Percentiles rank a stretch among this genome's conserved stretches.
phyloP scores from a whole-genome alignment of 495 filamentous ascomycete species.

The Aspergillus sclerotiicarbonarius region DNA sequence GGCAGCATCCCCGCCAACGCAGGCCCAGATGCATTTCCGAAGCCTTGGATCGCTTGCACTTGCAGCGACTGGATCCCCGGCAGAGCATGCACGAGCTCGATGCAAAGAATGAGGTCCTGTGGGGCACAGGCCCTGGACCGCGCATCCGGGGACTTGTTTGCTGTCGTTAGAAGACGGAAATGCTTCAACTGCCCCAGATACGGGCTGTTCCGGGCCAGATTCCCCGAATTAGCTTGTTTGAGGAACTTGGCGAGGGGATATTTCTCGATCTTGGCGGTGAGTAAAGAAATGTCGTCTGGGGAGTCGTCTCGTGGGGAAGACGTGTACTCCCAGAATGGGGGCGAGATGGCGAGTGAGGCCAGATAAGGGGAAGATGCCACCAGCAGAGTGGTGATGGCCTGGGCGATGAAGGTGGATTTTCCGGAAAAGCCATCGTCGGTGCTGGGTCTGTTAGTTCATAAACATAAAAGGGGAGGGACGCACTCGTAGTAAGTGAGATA shows the following conservation, averaged over 20 bases:
- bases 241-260: not conserved
- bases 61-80: not conserved
- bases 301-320: no score
- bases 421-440: no score
- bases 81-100: not conserved
- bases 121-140: not conserved
- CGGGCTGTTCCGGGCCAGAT: not conserved
- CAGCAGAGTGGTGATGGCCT: no score
- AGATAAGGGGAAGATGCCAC: no score
- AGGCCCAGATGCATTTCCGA: not conserved
- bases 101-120: not conserved
- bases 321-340: no score
- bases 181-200: not conserved
- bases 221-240: not conserved
- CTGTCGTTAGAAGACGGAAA: not conserved
- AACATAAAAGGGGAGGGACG: no score
- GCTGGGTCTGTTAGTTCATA: no score
- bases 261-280: not conserved
- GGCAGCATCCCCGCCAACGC: not conserved
- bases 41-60: not conserved
- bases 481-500: no score
- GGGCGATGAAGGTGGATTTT: no score
- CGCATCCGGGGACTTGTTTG: not conserved
- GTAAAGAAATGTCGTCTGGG: no score
- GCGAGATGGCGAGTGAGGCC: no score